Evolutionary conservation across 495 filamentous ascomycete genomes (phyloP).

Genomic region (Margaritispora aquatica): DNA sequence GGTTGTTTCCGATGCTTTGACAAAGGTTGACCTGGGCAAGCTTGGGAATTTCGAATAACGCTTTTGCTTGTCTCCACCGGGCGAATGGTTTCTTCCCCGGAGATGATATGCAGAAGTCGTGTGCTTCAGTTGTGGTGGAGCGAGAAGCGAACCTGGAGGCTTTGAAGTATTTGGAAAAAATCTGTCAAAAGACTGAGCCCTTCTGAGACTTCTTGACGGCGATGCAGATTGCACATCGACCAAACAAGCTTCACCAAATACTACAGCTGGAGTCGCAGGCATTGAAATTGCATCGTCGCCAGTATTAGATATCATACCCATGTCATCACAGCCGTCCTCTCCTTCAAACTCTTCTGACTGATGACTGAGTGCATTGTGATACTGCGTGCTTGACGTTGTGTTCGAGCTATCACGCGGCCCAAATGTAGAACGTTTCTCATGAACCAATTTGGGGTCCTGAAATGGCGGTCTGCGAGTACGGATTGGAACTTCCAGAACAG

Average conservation of each 20-base stretch:
- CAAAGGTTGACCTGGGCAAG: slow-evolving; percentile 12
- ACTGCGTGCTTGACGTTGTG: background rate
- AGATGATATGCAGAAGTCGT: slow-evolving; percentile 4
- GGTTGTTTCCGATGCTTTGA: slow-evolving; percentile 14
- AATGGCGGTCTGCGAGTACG: background rate
- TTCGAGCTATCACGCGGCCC: background rate
- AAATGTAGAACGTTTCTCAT: slow-evolving; percentile 6
- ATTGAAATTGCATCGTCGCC: slow-evolving; percentile 4
- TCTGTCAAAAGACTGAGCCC: slow-evolving; percentile 13
- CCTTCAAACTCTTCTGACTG: slow-evolving; percentile 7
- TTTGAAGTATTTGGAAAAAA: slow-evolving; percentile 3
- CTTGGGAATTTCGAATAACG: background rate
- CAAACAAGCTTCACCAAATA: slow-evolving; percentile 20
- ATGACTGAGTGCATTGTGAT: background rate
- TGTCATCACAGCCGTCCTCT: background rate
- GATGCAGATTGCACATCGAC: slow-evolving; percentile 16
- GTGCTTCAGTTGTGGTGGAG: background rate
- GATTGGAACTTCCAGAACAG: slow-evolving; percentile 4
- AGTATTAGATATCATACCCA: background rate
- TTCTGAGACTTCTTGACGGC: slow-evolving; percentile 1
- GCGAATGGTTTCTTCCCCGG: background rate
- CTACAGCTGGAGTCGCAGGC: slow-evolving; percentile 13
- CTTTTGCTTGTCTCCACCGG: background rate
- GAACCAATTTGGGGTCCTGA: background rate
- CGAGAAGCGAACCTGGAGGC: background rate